Evolutionary conservation across 129 eudicot genomes (phyloP).

Genomic region (Cynara cardunculus): DNA sequence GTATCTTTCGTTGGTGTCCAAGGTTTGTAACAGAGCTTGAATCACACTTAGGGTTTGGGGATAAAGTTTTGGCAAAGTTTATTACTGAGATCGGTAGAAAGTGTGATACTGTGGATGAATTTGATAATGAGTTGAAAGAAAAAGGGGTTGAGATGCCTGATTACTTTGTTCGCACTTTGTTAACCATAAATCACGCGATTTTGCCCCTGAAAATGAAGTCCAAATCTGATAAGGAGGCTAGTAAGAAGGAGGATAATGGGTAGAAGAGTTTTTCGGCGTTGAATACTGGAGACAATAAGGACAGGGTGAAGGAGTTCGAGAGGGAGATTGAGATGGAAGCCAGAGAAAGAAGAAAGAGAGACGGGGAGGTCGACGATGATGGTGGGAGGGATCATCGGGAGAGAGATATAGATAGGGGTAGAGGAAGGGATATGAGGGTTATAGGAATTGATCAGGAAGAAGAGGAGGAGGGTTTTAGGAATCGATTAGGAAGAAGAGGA

Average conservation of each 20-base stretch:
- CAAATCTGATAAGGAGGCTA: conserved; percentile 22
- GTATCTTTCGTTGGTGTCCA: conserved; percentile 57
- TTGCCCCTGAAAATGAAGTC: conserved; percentile 44
- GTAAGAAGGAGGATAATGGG: conserved; percentile 26
- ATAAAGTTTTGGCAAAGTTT: conserved; percentile 64
- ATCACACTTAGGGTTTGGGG: conserved; percentile 50
- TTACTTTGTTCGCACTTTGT: conserved; percentile 59
- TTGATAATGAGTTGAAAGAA: conserved; percentile 45
- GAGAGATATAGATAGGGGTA: conserved; percentile 29
- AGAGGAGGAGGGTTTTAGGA: no score
- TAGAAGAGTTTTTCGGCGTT: conserved; percentile 46
- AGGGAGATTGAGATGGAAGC: conserved; percentile 70
- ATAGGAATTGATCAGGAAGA: no score
- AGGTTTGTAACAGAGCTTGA: conserved; percentile 68
- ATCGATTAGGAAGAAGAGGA: no score
- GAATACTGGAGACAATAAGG: conserved; percentile 51
- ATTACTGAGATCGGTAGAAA: conserved; percentile 46
- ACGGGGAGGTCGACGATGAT: conserved; percentile 24
- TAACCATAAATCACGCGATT: conserved; percentile 61
- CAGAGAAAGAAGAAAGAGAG: conserved; percentile 25
- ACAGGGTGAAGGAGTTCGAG: conserved; percentile 69
- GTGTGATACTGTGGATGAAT: conserved; percentile 42
- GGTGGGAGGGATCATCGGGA: conserved; percentile 18
- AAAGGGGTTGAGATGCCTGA: conserved; percentile 63
- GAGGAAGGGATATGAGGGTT: no score